These are phyloP conservation scores for Guyanaporus albipodus DNA, from an alignment of 768 basidiomycete species.

Conservation along the genomic window DNA sequence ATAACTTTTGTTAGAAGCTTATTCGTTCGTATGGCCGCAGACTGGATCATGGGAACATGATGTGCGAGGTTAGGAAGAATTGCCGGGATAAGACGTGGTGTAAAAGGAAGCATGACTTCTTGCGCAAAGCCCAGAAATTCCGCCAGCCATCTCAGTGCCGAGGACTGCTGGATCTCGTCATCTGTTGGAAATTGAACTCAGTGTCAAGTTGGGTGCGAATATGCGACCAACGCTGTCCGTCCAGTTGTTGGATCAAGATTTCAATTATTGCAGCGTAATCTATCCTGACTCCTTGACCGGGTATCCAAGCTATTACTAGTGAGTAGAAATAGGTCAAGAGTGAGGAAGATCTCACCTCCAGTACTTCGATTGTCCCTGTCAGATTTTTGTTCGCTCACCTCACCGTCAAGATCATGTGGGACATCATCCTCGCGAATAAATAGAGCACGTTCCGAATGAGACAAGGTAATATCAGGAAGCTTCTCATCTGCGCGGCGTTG, in stretches of 20 bases:
- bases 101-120: conserved; percentile 92
- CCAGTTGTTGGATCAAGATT: conserved; percentile 84
- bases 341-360: conserved; percentile 46
- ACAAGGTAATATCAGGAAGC: conserved; percentile 55
- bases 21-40: conserved; percentile 83
- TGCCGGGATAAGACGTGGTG: conserved; percentile 87
- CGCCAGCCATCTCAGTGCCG: conserved; percentile 89
- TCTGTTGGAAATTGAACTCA: conserved; percentile 37
- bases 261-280: conserved; percentile 92
- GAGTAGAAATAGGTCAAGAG: conserved; percentile 3
- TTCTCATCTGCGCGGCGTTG: conserved; percentile 47
- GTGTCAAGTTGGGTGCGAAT: neutral
- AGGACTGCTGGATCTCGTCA: conserved; percentile 92
- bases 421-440: conserved; percentile 51
- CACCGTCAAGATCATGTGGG: conserved; percentile 36
- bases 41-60: conserved; percentile 83
- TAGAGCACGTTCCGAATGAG: conserved; percentile 52
- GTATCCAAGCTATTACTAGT: conserved; percentile 65
- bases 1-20: conserved; percentile 81
- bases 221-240: conserved; percentile 65
- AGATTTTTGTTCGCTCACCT: conserved; percentile 40
- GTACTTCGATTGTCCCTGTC: conserved; percentile 53
- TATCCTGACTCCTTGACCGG: conserved; percentile 90
- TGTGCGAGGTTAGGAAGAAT: conserved; percentile 95
- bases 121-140: conserved; percentile 85